Percentiles rank a stretch among this genome's conserved stretches.
phyloP scores from a whole-genome alignment of 106 monocot genomes.

The Amphibolis antarctica region DNA sequence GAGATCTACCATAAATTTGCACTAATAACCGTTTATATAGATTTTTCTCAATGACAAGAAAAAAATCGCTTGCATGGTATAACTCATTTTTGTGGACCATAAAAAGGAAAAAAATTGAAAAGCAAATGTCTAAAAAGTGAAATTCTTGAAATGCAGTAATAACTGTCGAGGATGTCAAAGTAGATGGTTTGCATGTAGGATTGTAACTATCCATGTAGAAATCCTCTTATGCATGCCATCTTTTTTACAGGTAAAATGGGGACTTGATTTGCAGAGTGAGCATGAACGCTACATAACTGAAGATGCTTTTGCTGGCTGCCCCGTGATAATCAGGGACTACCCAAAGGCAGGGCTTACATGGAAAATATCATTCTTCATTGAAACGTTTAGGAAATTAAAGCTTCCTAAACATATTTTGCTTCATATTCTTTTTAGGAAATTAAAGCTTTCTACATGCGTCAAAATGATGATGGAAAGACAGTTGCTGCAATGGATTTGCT shows the following conservation, averaged over 20 bases:
- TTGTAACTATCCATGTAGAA: not conserved
- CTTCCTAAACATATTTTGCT: not conserved
- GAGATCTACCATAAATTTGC: too few species aligned
- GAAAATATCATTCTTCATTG: not conserved
- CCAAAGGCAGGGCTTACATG: constrained; percentile 51
- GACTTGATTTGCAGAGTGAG: constrained; percentile 94
- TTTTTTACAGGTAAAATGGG: constrained; percentile 76
- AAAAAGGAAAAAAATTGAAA: too few species aligned
- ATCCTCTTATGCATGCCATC: not conserved
- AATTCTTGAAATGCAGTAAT: too few species aligned
- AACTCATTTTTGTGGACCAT: too few species aligned
- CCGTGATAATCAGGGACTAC: constrained; percentile 88
- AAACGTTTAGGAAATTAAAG: not conserved
- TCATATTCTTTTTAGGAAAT: constrained; percentile 54
- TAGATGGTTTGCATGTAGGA: not conserved
- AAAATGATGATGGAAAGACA: constrained; percentile 93
- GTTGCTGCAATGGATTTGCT: constrained; percentile 97
- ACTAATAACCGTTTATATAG: too few species aligned
- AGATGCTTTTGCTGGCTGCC: constrained; percentile 69
- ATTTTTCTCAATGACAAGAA: too few species aligned
- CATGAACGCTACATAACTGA: constrained; percentile 96
- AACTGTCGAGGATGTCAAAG: not conserved
- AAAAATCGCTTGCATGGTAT: too few species aligned
- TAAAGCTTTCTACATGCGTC: constrained; percentile 95
- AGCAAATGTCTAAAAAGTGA: too few species aligned